Conservation (phyloP, 441 rosid genomes). For the Isatis lusitanica region DNA sequence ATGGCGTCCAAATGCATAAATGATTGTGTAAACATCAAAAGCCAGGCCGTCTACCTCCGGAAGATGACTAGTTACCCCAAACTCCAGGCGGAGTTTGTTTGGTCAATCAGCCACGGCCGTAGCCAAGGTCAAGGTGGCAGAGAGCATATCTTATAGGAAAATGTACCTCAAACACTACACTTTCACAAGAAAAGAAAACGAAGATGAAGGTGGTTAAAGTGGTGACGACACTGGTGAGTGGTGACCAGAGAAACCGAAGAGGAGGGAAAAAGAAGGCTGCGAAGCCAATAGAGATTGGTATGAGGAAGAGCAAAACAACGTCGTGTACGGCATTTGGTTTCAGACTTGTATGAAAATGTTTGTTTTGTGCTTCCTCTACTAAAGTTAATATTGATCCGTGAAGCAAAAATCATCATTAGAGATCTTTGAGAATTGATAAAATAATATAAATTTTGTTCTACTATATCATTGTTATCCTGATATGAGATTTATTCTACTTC, state of each 20-base stretch:
- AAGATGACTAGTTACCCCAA: not conserved
- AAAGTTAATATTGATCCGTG: slow-evolving; percentile 13
- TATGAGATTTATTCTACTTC: no score
- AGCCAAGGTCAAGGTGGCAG: not conserved
- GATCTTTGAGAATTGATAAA: not conserved
- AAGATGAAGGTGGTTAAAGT: not conserved
- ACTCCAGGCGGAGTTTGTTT: slow-evolving; percentile 13
- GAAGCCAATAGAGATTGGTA: not conserved
- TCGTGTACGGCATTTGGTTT: slow-evolving; percentile 8
- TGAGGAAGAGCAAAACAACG: not conserved
- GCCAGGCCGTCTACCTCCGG: not conserved
- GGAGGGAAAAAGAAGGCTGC: not conserved
- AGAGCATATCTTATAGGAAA: slow-evolving; percentile 21
- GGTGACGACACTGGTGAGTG: not conserved
- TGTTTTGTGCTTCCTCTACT: slow-evolving; percentile 16
- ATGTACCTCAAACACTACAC: slow-evolving; percentile 32
- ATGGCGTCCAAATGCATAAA: slow-evolving; percentile 20
- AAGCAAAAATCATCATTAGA: not conserved
- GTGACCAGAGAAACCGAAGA: not conserved
- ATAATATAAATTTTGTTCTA: no score
- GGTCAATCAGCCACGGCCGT: slow-evolving; percentile 9
- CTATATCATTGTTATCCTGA: no score
- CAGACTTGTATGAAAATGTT: not conserved
- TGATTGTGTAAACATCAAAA: not conserved
- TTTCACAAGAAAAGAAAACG: slow-evolving; percentile 6